Conservation (phyloP, 257 asterid genomes). For the Solanum verrucosum region DNA sequence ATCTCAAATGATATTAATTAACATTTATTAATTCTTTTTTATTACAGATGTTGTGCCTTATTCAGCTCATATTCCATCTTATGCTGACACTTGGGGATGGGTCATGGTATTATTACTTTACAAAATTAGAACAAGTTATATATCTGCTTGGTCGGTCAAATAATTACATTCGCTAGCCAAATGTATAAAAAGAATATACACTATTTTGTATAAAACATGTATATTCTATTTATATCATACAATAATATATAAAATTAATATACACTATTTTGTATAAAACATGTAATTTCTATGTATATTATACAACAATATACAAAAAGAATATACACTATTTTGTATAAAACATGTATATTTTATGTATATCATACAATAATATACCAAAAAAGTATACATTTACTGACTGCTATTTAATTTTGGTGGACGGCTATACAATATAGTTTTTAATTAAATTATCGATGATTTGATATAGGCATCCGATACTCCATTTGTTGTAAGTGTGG, state of each 20-base stretch:
- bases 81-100: constrained; percentile 99
- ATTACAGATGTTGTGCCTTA: constrained; percentile 90
- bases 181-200: neutral
- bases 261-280: neutral
- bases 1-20: neutral
- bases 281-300: neutral
- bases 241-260: neutral
- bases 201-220: neutral
- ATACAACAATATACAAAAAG: neutral
- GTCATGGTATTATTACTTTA: constrained; percentile 50
- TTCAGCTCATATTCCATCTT: constrained; percentile 91
- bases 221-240: neutral
- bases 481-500: constrained; percentile 39
- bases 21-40: neutral
- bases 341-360: neutral
- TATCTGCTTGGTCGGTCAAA: neutral
- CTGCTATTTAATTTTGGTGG: neutral
- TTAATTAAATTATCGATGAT: neutral
- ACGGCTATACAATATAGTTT: neutral
- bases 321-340: neutral
- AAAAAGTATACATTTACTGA: neutral
- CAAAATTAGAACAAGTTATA: too few species aligned
- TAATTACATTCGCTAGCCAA: neutral
- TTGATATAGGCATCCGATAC: constrained; percentile 66
- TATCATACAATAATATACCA: neutral